Percentiles rank a stretch among this genome's conserved stretches.
Conservation (phyloP, 2,329 filamentous ascomycete genomes). For the Stachybotrys chlorohalonatus region DNA sequence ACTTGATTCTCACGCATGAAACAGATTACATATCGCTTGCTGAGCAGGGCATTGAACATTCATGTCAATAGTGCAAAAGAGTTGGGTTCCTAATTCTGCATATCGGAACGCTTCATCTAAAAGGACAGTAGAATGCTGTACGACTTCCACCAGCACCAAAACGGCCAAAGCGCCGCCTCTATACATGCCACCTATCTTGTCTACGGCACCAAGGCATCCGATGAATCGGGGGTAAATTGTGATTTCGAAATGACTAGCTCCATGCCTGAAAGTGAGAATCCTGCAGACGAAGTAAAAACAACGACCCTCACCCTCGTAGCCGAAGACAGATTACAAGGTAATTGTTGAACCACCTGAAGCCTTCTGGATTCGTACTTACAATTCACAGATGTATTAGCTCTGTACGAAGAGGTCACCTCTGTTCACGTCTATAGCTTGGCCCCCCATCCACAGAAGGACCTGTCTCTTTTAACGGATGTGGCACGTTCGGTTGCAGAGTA, state of each 20-base stretch:
- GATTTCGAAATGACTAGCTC: conserved; percentile 65
- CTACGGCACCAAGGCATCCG: conserved; percentile 53
- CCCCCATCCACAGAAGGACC: conserved; percentile 56
- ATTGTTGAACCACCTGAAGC: neutral
- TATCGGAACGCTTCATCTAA: conserved; percentile 7
- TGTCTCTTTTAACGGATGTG: conserved; percentile 63
- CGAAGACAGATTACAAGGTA: conserved; percentile 66
- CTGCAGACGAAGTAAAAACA: conserved; percentile 41
- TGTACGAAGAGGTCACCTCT: conserved; percentile 64
- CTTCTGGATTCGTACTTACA: conserved; percentile 5
- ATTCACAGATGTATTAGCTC: conserved; percentile 50
- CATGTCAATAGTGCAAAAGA: conserved; percentile 85
- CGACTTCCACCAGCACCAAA: conserved; percentile 74
- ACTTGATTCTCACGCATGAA: conserved; percentile 6
- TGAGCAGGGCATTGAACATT: conserved; percentile 75
- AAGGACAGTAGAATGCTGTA: conserved; percentile 65
- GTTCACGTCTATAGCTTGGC: conserved; percentile 86
- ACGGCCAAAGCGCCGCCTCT: conserved; percentile 69
- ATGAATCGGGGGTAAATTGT: conserved; percentile 36
- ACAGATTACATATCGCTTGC: conserved; percentile 76
- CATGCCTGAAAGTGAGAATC: conserved; percentile 37
- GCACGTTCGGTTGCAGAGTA: conserved; percentile 52
- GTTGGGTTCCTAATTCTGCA: conserved; percentile 36
- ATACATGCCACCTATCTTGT: conserved; percentile 92
- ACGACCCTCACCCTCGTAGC: conserved; percentile 57